Evolutionary conservation across 352 stramenopile genomes (phyloP).

Genomic region (Phytophthora multivora): DNA sequence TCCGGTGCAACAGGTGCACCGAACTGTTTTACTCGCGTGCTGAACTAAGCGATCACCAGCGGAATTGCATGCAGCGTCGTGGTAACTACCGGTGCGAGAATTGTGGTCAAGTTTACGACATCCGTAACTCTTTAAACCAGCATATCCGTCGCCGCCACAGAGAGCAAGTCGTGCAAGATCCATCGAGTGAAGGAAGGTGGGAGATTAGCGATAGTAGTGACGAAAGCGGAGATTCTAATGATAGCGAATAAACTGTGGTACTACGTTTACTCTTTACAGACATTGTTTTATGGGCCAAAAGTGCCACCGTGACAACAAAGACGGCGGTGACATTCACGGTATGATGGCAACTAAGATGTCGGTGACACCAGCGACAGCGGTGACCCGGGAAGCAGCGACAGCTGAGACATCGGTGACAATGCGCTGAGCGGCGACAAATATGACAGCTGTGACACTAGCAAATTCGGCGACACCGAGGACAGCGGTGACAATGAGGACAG

Average conservation of each 20-base stretch:
- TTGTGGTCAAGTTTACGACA: neutral
- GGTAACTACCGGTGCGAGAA: neutral
- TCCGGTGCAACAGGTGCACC: neutral
- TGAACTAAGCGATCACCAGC: neutral
- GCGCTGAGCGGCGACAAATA: no score
- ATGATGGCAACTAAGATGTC: no score
- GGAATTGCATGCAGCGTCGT: neutral
- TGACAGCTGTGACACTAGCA: no score
- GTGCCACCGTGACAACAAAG: no score
- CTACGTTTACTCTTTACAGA: neutral
- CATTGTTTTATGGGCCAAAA: neutral
- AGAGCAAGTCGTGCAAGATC: neutral
- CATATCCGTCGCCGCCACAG: neutral
- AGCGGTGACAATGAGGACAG: no score
- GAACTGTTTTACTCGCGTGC: neutral
- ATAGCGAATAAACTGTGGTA: neutral
- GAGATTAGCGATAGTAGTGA: neutral
- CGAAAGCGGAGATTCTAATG: neutral
- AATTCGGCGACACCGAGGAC: neutral
- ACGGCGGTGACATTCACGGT: no score
- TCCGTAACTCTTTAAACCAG: constrained; percentile 6
- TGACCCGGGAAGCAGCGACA: no score
- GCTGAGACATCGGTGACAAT: no score
- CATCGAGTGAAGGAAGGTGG: neutral
- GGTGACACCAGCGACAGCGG: no score